Evolutionary conservation across 2,329 filamentous ascomycete genomes (phyloP), one percentile per base, ranked within the genome.

Genomic region (Pyricularia pennisetigena): DNA sequence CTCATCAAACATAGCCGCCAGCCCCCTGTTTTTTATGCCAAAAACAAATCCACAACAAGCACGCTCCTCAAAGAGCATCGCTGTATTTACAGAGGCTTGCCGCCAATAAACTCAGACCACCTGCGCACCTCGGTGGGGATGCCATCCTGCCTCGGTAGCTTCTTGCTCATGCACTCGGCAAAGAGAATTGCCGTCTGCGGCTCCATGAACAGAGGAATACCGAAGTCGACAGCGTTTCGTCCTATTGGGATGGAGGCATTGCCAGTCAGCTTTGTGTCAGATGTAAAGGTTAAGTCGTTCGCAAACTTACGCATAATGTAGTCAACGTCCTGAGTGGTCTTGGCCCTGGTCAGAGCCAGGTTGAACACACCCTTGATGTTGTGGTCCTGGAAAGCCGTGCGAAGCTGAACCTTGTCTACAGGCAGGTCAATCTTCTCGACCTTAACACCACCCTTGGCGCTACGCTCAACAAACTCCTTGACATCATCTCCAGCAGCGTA

Each of bases 191-290:
- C 94, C 73, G 95, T 99, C 93, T 95, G 94, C 68, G 94, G 93
- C 83, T 98, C 94, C 94, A 97, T 97, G 80, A 99, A 98, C 68
- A 99, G 84, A 65, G 95, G 95, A 35, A 98, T 93, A 74, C 94
- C 94, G 79, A 99, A 99, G 82, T 99, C 95, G 68, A 99, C 95
- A 30, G 95, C 95, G 77, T 99, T 99, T 78, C 95, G 88, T 75
- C 64, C 64, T 66, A 66, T 6, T 57, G 2, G 5, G 4, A 12
- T 14, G 14, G 24, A 49, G 28, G 20, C 9, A 41, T 24, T 23
- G n/a, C 57, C 24, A 41, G 64, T 66, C 23, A 41, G 64, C 9
- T 62, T 4, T 26, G 5, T 28, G 3, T 29, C 14, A 20, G 14
- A 62, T 16, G 14, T 28, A 4, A 20, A n/a, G 14, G 8, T 29